Evolutionary conservation across 2,329 filamentous ascomycete genomes (phyloP).

Genomic region (Colletotrichum scovillei): DNA sequence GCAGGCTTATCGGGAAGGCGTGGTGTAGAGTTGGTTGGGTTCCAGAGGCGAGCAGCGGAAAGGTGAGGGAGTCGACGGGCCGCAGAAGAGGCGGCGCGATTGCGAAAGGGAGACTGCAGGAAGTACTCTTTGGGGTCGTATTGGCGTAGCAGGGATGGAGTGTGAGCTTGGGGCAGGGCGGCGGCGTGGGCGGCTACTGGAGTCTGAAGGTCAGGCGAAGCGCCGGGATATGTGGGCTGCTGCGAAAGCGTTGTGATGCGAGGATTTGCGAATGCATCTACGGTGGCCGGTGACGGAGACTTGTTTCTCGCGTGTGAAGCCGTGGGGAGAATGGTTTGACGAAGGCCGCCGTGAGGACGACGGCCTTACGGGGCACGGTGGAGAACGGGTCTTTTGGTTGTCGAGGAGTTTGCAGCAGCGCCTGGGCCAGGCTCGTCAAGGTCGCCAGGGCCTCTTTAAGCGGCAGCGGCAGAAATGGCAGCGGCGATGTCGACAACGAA

Average conservation of each 20-base stretch:
- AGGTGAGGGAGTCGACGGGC: conserved; percentile 52
- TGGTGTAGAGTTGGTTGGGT: conserved; percentile 70
- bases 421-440: conserved; percentile 26
- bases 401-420: conserved; percentile 30
- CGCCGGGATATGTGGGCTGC: conserved; percentile 46
- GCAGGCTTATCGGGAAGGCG: conserved; percentile 47
- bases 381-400: conserved; percentile 21
- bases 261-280: conserved; percentile 46
- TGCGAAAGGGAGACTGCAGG: conserved; percentile 57
- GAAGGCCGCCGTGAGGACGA: conserved; percentile 59
- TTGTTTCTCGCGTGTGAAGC: conserved; percentile 54
- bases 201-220: conserved; percentile 30
- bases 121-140: conserved; percentile 37
- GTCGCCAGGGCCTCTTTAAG: conserved; percentile 33
- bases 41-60: conserved; percentile 67
- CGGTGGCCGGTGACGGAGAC: conserved; percentile 38
- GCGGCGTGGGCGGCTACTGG: conserved; percentile 30
- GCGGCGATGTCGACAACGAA: background rate
- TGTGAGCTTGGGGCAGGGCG: conserved; percentile 35
- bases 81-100: conserved; percentile 45
- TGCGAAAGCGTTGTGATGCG: conserved; percentile 44
- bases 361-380: conserved; percentile 51
- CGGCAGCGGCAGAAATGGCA: background rate
- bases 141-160: conserved; percentile 18
- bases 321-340: conserved; percentile 55